Evolutionary conservation across 345 rosid species (phyloP).

Genomic region (Eutrema japonicum): DNA sequence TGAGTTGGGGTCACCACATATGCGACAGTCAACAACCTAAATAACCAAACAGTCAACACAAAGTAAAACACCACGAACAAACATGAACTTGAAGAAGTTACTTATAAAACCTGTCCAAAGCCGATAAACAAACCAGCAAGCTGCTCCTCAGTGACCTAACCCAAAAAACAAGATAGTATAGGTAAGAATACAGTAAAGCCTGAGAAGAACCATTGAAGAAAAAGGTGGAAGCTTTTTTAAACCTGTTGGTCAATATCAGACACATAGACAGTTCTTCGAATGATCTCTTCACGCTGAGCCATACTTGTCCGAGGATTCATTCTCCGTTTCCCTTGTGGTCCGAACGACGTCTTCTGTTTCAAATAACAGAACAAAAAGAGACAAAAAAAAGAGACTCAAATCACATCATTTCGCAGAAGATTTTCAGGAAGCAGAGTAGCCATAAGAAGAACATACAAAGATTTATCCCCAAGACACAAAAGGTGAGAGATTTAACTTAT

Average conservation of each 20-base stretch:
- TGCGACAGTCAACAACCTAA: conserved; percentile 91
- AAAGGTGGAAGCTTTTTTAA: conserved; percentile 14
- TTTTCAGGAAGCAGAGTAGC: background rate
- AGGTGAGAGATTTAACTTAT: conserved; percentile 22
- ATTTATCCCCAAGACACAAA: background rate
- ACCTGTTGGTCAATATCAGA: conserved; percentile 97
- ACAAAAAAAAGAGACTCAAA: background rate
- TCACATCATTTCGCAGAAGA: background rate
- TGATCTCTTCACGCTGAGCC: conserved; percentile 87
- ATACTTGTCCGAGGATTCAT: conserved; percentile 75
- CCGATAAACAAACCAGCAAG: conserved; percentile 81
- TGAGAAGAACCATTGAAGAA: background rate
- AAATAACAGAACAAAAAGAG: conserved; percentile 2
- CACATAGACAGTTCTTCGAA: conserved; percentile 84
- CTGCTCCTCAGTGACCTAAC: conserved; percentile 93
- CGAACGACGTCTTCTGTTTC: conserved; percentile 62
- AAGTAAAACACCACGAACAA: background rate
- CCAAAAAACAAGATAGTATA: conserved; percentile 21
- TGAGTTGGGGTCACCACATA: conserved; percentile 94
- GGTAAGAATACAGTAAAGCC: background rate
- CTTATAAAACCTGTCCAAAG: conserved; percentile 74
- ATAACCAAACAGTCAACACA: conserved; percentile 17
- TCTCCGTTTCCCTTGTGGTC: conserved; percentile 66
- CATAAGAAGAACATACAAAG: background rate
- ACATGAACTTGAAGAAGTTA: conserved; percentile 17